Percentiles rank a stretch among this genome's conserved stretches.
phyloP scores from a whole-genome alignment of 202 grass and related monocot species.

The Schoenoplectus tabernaemontani region DNA sequence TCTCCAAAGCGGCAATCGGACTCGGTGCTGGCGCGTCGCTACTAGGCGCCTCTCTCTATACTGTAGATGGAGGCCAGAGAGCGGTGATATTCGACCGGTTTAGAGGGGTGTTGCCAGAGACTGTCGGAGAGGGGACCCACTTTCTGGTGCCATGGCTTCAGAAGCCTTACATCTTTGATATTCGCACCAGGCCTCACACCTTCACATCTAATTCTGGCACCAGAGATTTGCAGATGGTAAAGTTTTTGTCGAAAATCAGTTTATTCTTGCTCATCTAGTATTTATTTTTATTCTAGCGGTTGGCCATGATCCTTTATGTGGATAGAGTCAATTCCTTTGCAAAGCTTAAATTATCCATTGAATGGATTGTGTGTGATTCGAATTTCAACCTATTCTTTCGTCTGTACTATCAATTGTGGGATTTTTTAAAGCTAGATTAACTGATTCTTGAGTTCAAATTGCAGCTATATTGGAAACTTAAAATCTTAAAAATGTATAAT shows the following conservation, averaged over 20 bases:
- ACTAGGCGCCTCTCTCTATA: slow-evolving; percentile 63
- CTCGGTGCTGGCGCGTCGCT: slow-evolving; percentile 51
- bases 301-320: not conserved
- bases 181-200: slow-evolving; percentile 86
- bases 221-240: slow-evolving; percentile 87
- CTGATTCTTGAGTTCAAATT: not conserved
- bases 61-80: slow-evolving; percentile 85
- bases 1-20: slow-evolving; percentile 58
- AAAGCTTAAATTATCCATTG: not conserved
- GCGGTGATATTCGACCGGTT: slow-evolving; percentile 93
- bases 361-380: not conserved
- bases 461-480: not conserved
- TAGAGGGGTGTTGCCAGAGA: slow-evolving; percentile 63
- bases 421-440: not conserved
- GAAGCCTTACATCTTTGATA: slow-evolving; percentile 92
- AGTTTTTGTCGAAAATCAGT: not conserved
- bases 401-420: not conserved
- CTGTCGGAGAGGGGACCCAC: slow-evolving; percentile 85
- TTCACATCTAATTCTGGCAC: slow-evolving; percentile 92
- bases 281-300: not conserved
- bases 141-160: slow-evolving; percentile 90
- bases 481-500: not conserved
- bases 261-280: not conserved
- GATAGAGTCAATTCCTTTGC: not conserved
- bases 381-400: not conserved